Evolutionary conservation across 225 moss, liverwort and hornwort genomes (phyloP).

Genomic region (Marchantia polymorpha): DNA sequence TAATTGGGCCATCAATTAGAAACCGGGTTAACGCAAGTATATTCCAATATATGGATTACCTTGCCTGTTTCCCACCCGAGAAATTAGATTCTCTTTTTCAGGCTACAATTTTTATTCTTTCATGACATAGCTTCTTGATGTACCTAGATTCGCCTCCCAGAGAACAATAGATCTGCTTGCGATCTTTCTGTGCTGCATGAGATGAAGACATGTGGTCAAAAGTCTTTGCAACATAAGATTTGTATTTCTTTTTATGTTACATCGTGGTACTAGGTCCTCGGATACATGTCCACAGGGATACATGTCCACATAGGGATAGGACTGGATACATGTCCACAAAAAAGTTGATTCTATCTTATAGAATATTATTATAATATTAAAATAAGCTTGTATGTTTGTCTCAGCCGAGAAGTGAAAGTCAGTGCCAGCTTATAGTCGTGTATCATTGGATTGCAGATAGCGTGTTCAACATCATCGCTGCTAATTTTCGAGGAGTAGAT

Average conservation of each 20-base stretch:
- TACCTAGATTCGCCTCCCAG: too few species aligned
- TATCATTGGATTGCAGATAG: conserved; percentile 42
- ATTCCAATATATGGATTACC: too few species aligned
- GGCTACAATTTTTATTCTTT: too few species aligned
- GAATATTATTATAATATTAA: not conserved
- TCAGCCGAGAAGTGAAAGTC: not conserved
- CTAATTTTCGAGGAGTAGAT: conserved; percentile 31
- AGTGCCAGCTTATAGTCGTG: not conserved
- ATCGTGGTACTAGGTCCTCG: not conserved
- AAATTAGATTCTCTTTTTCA: too few species aligned
- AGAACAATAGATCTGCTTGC: too few species aligned
- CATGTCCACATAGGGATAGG: not conserved
- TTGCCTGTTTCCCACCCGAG: too few species aligned
- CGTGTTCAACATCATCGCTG: conserved; percentile 37
- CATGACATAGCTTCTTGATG: too few species aligned
- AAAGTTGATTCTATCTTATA: not conserved
- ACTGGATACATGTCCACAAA: not conserved
- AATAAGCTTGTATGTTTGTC: not conserved
- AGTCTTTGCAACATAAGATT: too few species aligned
- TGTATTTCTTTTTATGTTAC: not conserved
- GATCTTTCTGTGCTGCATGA: too few species aligned
- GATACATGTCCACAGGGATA: not conserved
- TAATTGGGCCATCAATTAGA: too few species aligned
- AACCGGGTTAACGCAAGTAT: too few species aligned
- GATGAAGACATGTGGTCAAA: too few species aligned